Base-by-base conservation (phyloP, 2,329 filamentous ascomycete species). In the Dactylellina cionopaga region DNA sequence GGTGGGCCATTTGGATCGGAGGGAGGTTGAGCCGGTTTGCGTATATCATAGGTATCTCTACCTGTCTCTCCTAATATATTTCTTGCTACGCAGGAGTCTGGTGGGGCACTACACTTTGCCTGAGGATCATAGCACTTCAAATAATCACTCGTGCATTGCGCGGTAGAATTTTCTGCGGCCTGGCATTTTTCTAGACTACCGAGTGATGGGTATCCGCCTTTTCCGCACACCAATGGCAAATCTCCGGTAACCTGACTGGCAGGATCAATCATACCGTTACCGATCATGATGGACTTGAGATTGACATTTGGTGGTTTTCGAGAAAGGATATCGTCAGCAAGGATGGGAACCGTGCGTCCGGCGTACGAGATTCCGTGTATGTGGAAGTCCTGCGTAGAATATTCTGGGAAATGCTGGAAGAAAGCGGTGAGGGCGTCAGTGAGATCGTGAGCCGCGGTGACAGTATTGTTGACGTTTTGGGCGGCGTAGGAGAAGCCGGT, bases 221-320 rank as follows among this genome's bases (percentile, higher is more conserved):
- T 89, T 79, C 95, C 95, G 79, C 95, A 98, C 71, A 92, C 95
- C 95, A 98, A 98, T 77, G 94, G 94, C 78, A 90, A 90, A 86
- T 98, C 98, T 84, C 96, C 89, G 75, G 89, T 89, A 82, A 98
- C 97, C 83, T 99, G 95, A 46, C 92, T 96, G 77, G 90, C 86
- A 66, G 90, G 91, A 81, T 99, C 95, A 59, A 94, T 98, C 76
- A 99, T 86, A 81, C 95, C 95, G 81, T 99, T 99, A 68, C 95
- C 95, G 78, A 99, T 96, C 75, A 96, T 84, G 74, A 97, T 86
- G 33, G 92, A 96, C 86, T 97, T 91, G 76, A 97, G 89, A 85
- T 96, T 96, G 86, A 97, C 96, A 86, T 97, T 96, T 80, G 91
- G 90, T 82, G 96, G 90, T 88, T 96, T 91, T 85, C 96, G 93